These are phyloP conservation scores for Raffaelea ambrosiae DNA, from an alignment of 2,329 filamentous ascomycete species.

Conservation along the genomic window DNA sequence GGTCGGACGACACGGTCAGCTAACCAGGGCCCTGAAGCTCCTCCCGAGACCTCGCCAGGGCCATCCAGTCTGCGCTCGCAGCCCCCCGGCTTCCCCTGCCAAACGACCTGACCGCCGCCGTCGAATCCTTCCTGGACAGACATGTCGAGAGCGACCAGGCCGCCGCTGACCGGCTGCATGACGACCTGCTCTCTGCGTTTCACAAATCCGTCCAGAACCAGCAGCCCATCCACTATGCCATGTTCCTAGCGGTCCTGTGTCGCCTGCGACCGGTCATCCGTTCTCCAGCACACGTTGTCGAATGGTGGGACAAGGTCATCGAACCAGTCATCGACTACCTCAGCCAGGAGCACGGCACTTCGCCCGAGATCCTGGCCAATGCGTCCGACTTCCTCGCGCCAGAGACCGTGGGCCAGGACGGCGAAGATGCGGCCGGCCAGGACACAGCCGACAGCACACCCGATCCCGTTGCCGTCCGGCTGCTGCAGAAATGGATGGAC, in stretches of 20 bases:
- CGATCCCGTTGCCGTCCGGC: conserved; percentile 45
- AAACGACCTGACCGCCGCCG: conserved; percentile 51
- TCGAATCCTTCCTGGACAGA: conserved; percentile 60
- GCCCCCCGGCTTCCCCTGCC: conserved; percentile 53
- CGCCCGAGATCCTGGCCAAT: conserved; percentile 56
- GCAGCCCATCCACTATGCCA: conserved; percentile 43
- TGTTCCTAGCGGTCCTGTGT: conserved; percentile 62
- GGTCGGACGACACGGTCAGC: not conserved
- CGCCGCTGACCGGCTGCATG: conserved; percentile 62
- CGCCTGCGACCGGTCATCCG: conserved; percentile 56
- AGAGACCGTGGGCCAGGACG: conserved; percentile 46
- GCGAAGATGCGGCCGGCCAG: conserved; percentile 22
- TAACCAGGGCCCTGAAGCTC: conserved; percentile 23
- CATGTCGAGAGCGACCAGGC: conserved; percentile 60
- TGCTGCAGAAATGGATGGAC: conserved; percentile 50
- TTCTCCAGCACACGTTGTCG: conserved; percentile 51
- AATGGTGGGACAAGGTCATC: conserved; percentile 64
- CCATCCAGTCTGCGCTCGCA: conserved; percentile 43
- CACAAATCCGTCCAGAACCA: conserved; percentile 52
- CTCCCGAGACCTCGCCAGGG: conserved; percentile 53
- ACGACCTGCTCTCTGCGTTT: conserved; percentile 62
- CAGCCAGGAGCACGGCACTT: conserved; percentile 52
- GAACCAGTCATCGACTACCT: conserved; percentile 46
- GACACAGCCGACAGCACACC: conserved; percentile 24
- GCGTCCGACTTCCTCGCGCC: conserved; percentile 56